These are phyloP conservation scores for Nemania sp. DNA, from an alignment of 2,329 filamentous ascomycete genomes.

Conservation along the genomic window DNA sequence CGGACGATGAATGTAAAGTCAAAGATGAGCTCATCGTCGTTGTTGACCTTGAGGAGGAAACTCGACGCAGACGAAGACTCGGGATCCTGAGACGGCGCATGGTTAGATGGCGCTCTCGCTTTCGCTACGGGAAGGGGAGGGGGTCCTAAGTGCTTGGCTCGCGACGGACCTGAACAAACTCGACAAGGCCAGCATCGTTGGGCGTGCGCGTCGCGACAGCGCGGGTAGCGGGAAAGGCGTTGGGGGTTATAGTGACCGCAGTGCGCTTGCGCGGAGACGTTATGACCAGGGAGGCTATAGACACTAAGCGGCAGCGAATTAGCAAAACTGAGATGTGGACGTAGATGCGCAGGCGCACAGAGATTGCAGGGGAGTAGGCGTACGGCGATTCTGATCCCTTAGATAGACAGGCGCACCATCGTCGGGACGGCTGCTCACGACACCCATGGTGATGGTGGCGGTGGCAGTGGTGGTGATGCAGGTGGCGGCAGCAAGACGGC, in stretches of 20 bases:
- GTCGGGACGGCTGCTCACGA: slow-evolving; percentile 84
- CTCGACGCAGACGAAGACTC: slow-evolving; percentile 65
- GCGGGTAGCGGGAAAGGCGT: slow-evolving; percentile 82
- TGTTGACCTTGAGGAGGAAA: slow-evolving; percentile 84
- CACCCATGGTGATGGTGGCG: too few species aligned
- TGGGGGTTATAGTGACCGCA: slow-evolving; percentile 78
- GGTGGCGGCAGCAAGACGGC: slow-evolving; percentile 30
- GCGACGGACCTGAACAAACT: slow-evolving; percentile 82
- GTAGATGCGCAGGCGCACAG: slow-evolving; percentile 20
- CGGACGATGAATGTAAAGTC: slow-evolving; percentile 87
- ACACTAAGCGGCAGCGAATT: slow-evolving; percentile 65
- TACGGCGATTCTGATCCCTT: slow-evolving; percentile 89
- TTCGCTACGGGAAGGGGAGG: background rate
- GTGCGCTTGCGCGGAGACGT: slow-evolving; percentile 78
- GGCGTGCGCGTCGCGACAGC: slow-evolving; percentile 71
- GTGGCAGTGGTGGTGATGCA: too few species aligned
- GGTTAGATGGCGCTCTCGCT: slow-evolving; percentile 26
- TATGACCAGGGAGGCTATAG: slow-evolving; percentile 80
- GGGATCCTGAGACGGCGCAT: slow-evolving; percentile 65
- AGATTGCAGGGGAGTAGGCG: slow-evolving; percentile 35
- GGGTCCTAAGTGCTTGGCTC: slow-evolving; percentile 16
- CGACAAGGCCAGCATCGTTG: slow-evolving; percentile 75
- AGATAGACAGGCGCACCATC: slow-evolving; percentile 80
- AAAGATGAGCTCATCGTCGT: slow-evolving; percentile 91
- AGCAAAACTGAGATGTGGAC: background rate